Conservation (phyloP, 441 rosid genomes). For the Gossypium laxum region DNA sequence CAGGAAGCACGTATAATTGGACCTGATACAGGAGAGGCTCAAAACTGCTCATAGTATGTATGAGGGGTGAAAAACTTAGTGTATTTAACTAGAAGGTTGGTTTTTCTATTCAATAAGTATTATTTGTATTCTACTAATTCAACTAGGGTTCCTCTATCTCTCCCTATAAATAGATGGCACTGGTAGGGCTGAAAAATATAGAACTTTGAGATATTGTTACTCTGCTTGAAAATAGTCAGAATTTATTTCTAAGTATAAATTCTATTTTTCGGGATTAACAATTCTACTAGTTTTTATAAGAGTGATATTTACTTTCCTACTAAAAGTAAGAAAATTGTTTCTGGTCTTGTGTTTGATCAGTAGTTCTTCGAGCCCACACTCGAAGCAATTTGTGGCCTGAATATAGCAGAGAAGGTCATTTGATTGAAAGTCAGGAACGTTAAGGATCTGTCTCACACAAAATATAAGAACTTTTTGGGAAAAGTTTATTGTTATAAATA, state of each 20-base stretch:
- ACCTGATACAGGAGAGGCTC: background rate
- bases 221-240: too few relatives aligned
- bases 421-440: background rate
- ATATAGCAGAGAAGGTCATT: background rate
- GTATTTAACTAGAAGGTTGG: background rate
- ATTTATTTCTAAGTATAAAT: too few relatives aligned
- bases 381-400: background rate
- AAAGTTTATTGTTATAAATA: too few relatives aligned
- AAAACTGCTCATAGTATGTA: background rate
- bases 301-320: background rate
- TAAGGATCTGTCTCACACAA: background rate
- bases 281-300: too few relatives aligned
- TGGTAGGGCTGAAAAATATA: too few relatives aligned
- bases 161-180: background rate
- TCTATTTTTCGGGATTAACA: too few relatives aligned
- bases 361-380: background rate
- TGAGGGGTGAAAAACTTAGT: background rate
- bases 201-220: too few relatives aligned
- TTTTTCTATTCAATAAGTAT: background rate
- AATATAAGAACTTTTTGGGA: background rate
- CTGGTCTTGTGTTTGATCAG: background rate
- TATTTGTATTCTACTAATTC: background rate
- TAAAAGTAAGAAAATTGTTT: background rate
- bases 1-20: background rate
- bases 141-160: background rate